These are phyloP conservation scores for Hygrophoropsis aurantiaca DNA, from an alignment of 768 basidiomycete genomes.

Conservation along the genomic window DNA sequence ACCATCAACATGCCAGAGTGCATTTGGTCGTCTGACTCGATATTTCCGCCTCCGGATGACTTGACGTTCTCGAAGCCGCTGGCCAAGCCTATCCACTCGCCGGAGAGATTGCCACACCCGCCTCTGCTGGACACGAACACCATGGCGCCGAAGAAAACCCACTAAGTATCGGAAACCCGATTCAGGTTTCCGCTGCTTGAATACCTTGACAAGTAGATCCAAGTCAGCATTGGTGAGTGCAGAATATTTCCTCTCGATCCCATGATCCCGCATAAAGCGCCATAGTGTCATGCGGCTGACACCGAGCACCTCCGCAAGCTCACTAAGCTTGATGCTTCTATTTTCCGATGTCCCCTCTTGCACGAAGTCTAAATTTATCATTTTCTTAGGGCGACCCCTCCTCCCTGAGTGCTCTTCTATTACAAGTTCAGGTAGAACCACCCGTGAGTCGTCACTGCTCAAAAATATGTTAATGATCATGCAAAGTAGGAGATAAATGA, in stretches of 20 bases:
- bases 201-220: conserved; percentile 7
- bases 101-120: conserved; percentile 24
- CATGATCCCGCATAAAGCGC: conserved; percentile 6
- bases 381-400: conserved; percentile 5
- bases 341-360: conserved; percentile 4
- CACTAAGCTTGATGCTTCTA: conserved; percentile 9
- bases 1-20: conserved; percentile 36
- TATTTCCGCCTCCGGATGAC: conserved; percentile 26
- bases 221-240: conserved; percentile 11
- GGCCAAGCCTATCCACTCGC: conserved; percentile 30
- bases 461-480: no score
- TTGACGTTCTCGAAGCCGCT: conserved; percentile 16
- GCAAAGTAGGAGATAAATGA: no score
- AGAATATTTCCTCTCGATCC: conserved; percentile 4
- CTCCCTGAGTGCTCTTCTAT: not conserved
- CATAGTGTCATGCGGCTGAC: conserved; percentile 10
- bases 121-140: conserved; percentile 21
- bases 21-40: conserved; percentile 28
- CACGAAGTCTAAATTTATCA: conserved; percentile 6
- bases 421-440: conserved; percentile 3
- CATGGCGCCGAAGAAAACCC: conserved; percentile 25
- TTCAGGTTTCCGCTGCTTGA: conserved; percentile 15
- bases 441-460: no score
- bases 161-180: conserved; percentile 28
- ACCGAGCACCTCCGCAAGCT: conserved; percentile 1